Percentiles rank a stretch among this genome's conserved stretches.
Evolutionary conservation across 2,329 filamentous ascomycete genomes (phyloP).

Genomic region (Trichoderma guizhouense): DNA sequence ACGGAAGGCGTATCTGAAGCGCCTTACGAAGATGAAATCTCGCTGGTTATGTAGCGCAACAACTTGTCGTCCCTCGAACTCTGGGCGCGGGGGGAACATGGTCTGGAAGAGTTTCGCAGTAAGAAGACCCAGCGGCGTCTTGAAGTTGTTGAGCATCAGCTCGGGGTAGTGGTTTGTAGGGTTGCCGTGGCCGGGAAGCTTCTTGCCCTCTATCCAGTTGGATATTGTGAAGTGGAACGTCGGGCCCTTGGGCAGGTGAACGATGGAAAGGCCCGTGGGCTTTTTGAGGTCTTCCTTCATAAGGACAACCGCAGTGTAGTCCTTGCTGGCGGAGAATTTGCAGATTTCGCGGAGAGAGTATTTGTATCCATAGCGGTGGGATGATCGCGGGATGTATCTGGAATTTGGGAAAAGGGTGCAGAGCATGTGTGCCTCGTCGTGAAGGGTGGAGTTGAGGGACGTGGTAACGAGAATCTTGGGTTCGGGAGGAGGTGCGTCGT

Average conservation of each 20-base stretch:
- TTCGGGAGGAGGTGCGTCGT: conserved; percentile 53
- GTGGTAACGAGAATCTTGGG: conserved; percentile 94
- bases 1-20: conserved; percentile 89
- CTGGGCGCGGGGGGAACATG: conserved; percentile 67
- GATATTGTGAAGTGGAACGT: conserved; percentile 90
- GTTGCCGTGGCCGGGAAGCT: conserved; percentile 83
- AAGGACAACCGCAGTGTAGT: conserved; percentile 80
- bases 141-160: conserved; percentile 89
- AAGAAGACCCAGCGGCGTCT: conserved; percentile 83
- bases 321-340: conserved; percentile 75
- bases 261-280: conserved; percentile 75
- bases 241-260: conserved; percentile 79
- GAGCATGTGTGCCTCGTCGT: conserved; percentile 75
- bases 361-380: conserved; percentile 81
- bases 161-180: conserved; percentile 89
- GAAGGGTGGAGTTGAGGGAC: conserved; percentile 81
- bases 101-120: conserved; percentile 75
- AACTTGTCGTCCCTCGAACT: conserved; percentile 82
- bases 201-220: conserved; percentile 86
- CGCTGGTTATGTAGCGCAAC: conserved; percentile 92
- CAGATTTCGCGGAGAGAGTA: conserved; percentile 91
- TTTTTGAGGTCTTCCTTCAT: conserved; percentile 87
- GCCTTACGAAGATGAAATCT: conserved; percentile 90
- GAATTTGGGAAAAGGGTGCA: conserved; percentile 80
- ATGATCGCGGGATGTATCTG: conserved; percentile 82